These are phyloP conservation scores for Dipteronia dyeriana DNA, from an alignment of 345 rosid genomes.

Conservation along the genomic window DNA sequence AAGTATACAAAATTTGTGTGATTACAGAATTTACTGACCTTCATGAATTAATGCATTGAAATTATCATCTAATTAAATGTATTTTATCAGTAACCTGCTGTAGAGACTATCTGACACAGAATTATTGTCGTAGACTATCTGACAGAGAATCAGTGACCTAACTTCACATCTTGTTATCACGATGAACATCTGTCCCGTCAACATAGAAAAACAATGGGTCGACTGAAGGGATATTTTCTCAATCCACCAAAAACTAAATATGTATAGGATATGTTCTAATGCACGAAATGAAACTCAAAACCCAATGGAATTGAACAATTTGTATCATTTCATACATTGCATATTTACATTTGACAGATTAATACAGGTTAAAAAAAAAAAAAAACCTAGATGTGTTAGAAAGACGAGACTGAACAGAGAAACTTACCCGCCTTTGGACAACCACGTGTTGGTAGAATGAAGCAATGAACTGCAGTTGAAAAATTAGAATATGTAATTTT, in stretches of 20 bases:
- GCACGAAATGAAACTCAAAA: neutral
- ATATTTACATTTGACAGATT: neutral
- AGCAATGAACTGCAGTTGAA: constrained; percentile 72
- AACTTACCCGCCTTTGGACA: constrained; percentile 85
- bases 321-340: constrained; percentile 2
- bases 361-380: neutral
- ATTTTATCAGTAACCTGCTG: neutral
- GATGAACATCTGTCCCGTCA: neutral
- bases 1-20: too few species aligned
- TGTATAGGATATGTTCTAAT: neutral
- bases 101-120: neutral
- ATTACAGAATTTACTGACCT: neutral
- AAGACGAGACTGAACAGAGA: constrained; percentile 19
- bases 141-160: neutral
- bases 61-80: neutral
- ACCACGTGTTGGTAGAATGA: constrained; percentile 89
- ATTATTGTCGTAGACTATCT: neutral
- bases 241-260: neutral
- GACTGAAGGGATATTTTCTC: neutral
- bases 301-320: neutral
- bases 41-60: neutral
- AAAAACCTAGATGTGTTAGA: neutral
- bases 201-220: neutral
- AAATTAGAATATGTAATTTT: constrained; percentile 13
- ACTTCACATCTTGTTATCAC: neutral